Percentiles rank a stretch among this genome's conserved stretches.
These are phyloP conservation scores for Arthrocladium fulminans DNA, from an alignment of 2,329 filamentous ascomycete genomes.

Conservation along the genomic window DNA sequence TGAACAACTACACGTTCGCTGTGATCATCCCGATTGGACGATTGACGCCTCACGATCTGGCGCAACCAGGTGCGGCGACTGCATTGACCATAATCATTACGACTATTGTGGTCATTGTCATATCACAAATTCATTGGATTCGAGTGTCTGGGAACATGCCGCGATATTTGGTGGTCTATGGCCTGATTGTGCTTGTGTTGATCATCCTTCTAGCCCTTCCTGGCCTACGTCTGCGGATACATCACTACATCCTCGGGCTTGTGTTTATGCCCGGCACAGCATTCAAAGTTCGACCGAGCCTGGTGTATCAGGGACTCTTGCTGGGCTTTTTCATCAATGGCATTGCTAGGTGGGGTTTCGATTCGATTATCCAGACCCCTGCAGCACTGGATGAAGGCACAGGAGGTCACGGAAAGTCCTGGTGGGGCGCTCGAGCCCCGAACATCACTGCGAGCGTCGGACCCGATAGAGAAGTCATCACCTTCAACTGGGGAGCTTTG, in stretches of 20 bases:
- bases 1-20: slow-evolving; percentile 93
- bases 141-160: slow-evolving; percentile 74
- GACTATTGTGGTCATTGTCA: slow-evolving; percentile 56
- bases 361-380: slow-evolving; percentile 75
- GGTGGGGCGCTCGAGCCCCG: slow-evolving; percentile 37
- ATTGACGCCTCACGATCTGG: slow-evolving; percentile 82
- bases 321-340: slow-evolving; percentile 91
- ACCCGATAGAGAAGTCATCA: slow-evolving; percentile 32
- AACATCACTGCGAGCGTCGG: slow-evolving; percentile 43
- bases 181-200: slow-evolving; percentile 56
- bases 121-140: slow-evolving; percentile 75
- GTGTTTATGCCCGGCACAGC: slow-evolving; percentile 79
- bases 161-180: slow-evolving; percentile 69
- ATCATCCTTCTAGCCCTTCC: slow-evolving; percentile 64
- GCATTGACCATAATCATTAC: slow-evolving; percentile 72
- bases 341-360: slow-evolving; percentile 88
- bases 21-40: slow-evolving; percentile 80
- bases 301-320: slow-evolving; percentile 83
- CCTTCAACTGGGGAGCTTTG: slow-evolving; percentile 35
- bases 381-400: slow-evolving; percentile 51
- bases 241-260: slow-evolving; percentile 88
- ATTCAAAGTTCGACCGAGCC: slow-evolving; percentile 73
- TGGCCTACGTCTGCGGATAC: slow-evolving; percentile 72
- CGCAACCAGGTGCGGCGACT: slow-evolving; percentile 79
- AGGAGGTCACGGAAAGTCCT: slow-evolving; percentile 35